phyloP scores from a whole-genome alignment of 1,284 basidiomycete species.

The Malassezia slooffiae region DNA sequence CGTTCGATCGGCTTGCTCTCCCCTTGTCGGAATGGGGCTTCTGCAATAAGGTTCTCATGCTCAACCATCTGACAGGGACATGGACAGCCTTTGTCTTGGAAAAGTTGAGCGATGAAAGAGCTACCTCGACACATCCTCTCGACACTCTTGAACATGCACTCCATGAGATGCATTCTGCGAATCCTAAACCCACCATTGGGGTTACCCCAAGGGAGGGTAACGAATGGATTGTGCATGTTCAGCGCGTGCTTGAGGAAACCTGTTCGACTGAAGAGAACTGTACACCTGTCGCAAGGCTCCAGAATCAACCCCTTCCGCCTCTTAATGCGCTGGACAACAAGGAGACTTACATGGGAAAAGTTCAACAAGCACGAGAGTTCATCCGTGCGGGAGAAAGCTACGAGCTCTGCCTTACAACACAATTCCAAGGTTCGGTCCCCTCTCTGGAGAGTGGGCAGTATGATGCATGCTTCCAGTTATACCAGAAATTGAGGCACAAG shows the following conservation, averaged over 20 bases:
- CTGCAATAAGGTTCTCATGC: constrained; percentile 48
- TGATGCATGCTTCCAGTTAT: constrained; percentile 28
- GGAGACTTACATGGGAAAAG: constrained; percentile 58
- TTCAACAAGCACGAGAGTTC: constrained; percentile 62
- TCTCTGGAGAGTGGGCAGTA: neutral
- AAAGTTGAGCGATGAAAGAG: no score
- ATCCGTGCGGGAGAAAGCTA: constrained; percentile 85
- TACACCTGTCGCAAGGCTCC: no score
- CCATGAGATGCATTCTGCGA: neutral
- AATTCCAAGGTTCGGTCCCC: constrained; percentile 48
- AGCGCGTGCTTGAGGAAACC: neutral
- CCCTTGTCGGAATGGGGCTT: constrained; percentile 48
- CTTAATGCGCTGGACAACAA: constrained; percentile 15
- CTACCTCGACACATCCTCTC: no score
- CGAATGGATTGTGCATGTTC: constrained; percentile 9
- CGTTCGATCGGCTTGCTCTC: constrained; percentile 8
- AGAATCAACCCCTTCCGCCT: constrained; percentile 2
- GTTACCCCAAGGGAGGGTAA: constrained; percentile 4
- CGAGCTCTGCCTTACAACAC: constrained; percentile 83
- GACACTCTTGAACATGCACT: no score
- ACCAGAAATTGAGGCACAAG: constrained; percentile 49
- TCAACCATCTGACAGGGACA: constrained; percentile 38
- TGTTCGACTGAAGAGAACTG: no score
- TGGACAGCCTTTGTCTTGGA: constrained; percentile 50
- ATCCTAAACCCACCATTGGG: neutral